Evolutionary conservation across 1,284 basidiomycete genomes (phyloP).

Genomic region (Trichosporon faecale): DNA sequence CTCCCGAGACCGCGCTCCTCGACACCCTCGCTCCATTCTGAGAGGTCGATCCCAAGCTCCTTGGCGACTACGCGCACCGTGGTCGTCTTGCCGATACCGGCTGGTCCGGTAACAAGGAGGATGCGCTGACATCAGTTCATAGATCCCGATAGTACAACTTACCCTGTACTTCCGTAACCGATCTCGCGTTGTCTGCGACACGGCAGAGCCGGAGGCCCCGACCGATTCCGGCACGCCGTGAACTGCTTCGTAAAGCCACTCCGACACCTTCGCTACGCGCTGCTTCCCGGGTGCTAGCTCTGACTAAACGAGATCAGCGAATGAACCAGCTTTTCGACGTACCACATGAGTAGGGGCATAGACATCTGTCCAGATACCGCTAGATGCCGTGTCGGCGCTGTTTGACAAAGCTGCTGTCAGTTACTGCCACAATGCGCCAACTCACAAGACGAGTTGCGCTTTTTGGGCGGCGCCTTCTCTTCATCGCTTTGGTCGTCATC

Average conservation of each 20-base stretch:
- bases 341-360: conserved; percentile 69
- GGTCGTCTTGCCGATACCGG: conserved; percentile 86
- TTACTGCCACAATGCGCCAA: neutral
- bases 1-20: conserved; percentile 47
- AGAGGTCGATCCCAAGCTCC: conserved; percentile 73
- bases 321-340: neutral
- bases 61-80: conserved; percentile 71
- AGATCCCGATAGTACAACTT: conserved; percentile 10
- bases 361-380: conserved; percentile 68
- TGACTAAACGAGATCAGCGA: conserved; percentile 53
- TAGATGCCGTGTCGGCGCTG: neutral
- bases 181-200: conserved; percentile 53
- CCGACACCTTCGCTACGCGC: conserved; percentile 78
- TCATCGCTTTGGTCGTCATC: conserved; percentile 28
- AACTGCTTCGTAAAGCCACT: conserved; percentile 82
- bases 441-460: neutral
- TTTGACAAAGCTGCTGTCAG: neutral
- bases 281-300: conserved; percentile 84
- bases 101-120: conserved; percentile 79
- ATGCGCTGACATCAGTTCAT: conserved; percentile 61
- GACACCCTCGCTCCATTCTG: conserved; percentile 70
- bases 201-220: conserved; percentile 24
- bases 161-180: conserved; percentile 75
- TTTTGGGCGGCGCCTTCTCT: neutral
- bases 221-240: conserved; percentile 53